Base-by-base conservation (phyloP, 805 yeast genomes). In the Limtongia smithiae region DNA sequence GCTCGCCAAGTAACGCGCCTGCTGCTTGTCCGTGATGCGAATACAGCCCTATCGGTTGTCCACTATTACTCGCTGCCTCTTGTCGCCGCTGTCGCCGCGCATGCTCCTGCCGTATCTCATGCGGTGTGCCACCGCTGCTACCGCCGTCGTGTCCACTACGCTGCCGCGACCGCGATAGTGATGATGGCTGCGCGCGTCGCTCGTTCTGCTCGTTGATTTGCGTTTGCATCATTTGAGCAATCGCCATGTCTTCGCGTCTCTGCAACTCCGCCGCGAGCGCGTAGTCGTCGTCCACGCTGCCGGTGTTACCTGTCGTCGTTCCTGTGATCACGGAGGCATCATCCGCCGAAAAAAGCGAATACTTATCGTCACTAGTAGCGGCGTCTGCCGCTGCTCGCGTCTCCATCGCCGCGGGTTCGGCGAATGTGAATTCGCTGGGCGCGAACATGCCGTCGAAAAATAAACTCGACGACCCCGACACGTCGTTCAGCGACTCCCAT, bases 401-500 rank as follows among this genome's bases (percentile, higher is more conserved):
- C n/a, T n/a, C n/a, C n/a, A n/a, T n/a, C n/a, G n/a, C n/a, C n/a
- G n/a, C n/a, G n/a, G n/a, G n/a, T n/a, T n/a, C n/a, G n/a, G n/a
- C n/a, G n/a, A n/a, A n/a, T 18, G 41, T 47, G 35, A 50, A 44
- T 31, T 50, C 59, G 15, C 44, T 49, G 15, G 82, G 82, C 6
- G 72, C 64, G 57, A 86, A 86, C 17, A 71, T 73, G 1, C 93
- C 95, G 12, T 79, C 77, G 64, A 78, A 80, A 59, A 82, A 85
- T 24, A 72, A 70, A 61, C 86, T 94, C n/a, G 79, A 79, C 1
- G 72, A 67, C 0, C 96, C 96, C 37, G 74, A 74, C 2, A 81
- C 75, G 2, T 86, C 78, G 41, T 74, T 75, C 36, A 91, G 68
- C 1, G 85, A 77, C 63, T 85, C 90, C 97, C 97, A 91, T 6